phyloP scores from a whole-genome alignment of 23 red algal genomes.

The Porphyridium purpureum region DNA sequence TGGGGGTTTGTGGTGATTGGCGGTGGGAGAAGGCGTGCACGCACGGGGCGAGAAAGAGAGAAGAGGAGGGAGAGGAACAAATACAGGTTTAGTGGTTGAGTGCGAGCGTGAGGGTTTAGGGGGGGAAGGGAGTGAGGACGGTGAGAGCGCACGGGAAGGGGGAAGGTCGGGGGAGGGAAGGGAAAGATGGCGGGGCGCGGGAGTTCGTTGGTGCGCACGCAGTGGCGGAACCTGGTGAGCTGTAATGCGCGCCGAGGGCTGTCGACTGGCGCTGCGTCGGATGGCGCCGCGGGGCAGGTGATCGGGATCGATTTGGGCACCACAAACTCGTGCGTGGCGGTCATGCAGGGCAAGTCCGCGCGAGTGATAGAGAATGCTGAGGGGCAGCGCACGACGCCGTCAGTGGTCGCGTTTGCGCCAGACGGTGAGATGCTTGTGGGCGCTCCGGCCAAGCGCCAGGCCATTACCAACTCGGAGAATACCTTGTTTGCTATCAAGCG shows the following conservation, averaged over 20 bases:
- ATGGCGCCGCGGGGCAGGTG: constrained; percentile 82
- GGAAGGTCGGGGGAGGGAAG: too few relatives aligned
- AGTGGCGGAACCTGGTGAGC: too few relatives aligned
- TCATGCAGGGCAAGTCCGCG: constrained; percentile 86
- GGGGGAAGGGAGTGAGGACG: too few relatives aligned
- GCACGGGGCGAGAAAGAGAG: too few relatives aligned
- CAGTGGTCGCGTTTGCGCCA: constrained; percentile 89
- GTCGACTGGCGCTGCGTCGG: constrained; percentile 2
- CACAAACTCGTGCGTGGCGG: constrained; percentile 96
- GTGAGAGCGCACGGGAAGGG: too few relatives aligned
- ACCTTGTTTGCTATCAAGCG: constrained; percentile 97
- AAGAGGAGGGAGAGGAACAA: too few relatives aligned
- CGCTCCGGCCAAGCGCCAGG: constrained; percentile 56
- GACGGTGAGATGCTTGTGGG: constrained; percentile 87
- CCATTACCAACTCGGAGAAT: constrained; percentile 91
- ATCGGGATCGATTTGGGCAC: constrained; percentile 99
- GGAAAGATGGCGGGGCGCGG: too few relatives aligned
- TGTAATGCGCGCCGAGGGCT: neutral
- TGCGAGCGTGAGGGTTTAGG: too few relatives aligned
- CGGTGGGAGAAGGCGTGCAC: too few relatives aligned
- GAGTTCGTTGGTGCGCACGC: too few relatives aligned
- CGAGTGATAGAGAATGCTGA: constrained; percentile 99
- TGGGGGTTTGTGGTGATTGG: too few relatives aligned
- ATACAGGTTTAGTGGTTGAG: too few relatives aligned
- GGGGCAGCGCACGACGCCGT: constrained; percentile 84